Conservation (phyloP, 176 grass and related monocot genomes). For the Luzula sylvatica region DNA sequence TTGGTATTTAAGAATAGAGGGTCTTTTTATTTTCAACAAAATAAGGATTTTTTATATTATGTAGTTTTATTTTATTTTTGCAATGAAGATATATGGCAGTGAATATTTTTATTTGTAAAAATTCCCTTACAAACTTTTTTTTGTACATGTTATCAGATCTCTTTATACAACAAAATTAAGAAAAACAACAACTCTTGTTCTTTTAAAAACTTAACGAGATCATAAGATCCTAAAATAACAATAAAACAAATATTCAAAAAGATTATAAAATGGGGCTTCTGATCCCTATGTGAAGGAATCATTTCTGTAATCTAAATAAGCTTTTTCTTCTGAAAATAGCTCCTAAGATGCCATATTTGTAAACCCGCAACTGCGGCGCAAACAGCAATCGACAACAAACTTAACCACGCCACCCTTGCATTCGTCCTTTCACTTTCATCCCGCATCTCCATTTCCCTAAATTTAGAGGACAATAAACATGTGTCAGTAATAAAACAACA, state of each 20-base stretch:
- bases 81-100: no score
- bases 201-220: slow-evolving; percentile 19
- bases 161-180: no score
- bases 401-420: slow-evolving; percentile 48
- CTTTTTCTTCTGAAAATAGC: slow-evolving; percentile 76
- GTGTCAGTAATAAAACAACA: no score
- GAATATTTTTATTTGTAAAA: no score
- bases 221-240: slow-evolving; percentile 3
- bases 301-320: slow-evolving; percentile 35
- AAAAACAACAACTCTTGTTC: slow-evolving; percentile 2
- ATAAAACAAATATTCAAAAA: slow-evolving; percentile 6
- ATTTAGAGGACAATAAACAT: slow-evolving; percentile 9
- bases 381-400: slow-evolving; percentile 47
- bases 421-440: slow-evolving; percentile 54
- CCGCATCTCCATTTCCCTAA: slow-evolving; percentile 59
- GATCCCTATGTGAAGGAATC: no score
- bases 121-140: no score
- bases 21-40: no score
- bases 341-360: slow-evolving; percentile 45
- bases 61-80: no score
- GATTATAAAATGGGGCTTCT: background rate
- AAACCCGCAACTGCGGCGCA: slow-evolving; percentile 46
- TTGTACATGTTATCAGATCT: no score
- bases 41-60: no score
- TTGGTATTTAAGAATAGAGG: no score